phyloP scores from a whole-genome alignment of 805 yeast species.

The Nakazawaea molendinolei region DNA sequence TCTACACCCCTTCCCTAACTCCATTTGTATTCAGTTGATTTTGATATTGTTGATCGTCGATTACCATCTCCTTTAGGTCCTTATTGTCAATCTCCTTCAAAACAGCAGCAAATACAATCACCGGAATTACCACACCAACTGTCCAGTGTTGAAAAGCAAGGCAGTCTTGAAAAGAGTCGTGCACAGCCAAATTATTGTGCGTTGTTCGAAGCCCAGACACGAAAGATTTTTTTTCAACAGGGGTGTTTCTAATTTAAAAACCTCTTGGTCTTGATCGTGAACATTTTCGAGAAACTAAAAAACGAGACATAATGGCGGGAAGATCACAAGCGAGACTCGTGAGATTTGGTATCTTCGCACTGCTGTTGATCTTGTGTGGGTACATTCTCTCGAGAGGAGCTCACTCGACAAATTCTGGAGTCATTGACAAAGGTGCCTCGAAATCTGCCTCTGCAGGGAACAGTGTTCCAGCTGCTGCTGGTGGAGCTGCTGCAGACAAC shows the following conservation, averaged over 20 bases:
- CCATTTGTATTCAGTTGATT: too few species aligned
- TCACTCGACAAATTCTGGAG: constrained; percentile 16
- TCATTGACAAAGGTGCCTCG: constrained; percentile 11
- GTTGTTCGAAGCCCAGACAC: background rate
- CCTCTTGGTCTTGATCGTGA: constrained; percentile 1
- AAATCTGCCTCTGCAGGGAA: constrained; percentile 9
- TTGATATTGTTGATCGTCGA: too few species aligned
- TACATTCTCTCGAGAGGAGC: constrained; percentile 43
- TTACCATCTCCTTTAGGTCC: too few species aligned
- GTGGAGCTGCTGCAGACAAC: constrained; percentile 10
- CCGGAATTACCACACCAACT: too few species aligned
- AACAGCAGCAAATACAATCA: too few species aligned
- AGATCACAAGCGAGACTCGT: constrained; percentile 42
- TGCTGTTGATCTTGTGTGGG: constrained; percentile 38
- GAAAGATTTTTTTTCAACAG: too few species aligned
- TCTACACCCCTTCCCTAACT: too few species aligned
- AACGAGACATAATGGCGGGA: constrained; percentile 27
- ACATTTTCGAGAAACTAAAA: too few species aligned
- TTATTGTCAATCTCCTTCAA: too few species aligned
- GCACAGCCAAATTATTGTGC: background rate
- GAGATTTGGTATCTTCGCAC: constrained; percentile 41
- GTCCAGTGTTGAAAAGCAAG: too few species aligned
- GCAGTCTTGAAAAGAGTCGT: background rate
- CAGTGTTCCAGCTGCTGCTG: constrained; percentile 13
- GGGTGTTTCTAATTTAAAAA: background rate